phyloP scores from a whole-genome alignment of 331 rosid genomes.

The Acacia pycnantha region DNA sequence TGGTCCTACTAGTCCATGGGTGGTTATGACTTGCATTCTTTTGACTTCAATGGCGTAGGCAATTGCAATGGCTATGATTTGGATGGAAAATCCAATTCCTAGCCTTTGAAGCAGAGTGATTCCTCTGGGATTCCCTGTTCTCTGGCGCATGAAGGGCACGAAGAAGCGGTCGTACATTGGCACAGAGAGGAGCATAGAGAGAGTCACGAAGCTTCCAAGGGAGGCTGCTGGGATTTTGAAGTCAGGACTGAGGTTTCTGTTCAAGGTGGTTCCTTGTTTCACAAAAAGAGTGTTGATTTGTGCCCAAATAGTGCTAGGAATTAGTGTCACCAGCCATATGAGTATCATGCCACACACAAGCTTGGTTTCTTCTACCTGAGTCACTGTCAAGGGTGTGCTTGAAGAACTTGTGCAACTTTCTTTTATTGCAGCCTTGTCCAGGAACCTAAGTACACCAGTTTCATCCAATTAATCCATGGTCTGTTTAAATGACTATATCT shows the following conservation, averaged over 20 bases:
- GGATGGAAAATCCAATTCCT: slow-evolving; percentile 60
- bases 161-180: slow-evolving; percentile 67
- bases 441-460: slow-evolving; percentile 48
- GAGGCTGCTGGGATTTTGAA: slow-evolving; percentile 70
- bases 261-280: slow-evolving; percentile 76
- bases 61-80: slow-evolving; percentile 51
- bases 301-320: slow-evolving; percentile 74
- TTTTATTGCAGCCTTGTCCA: slow-evolving; percentile 23
- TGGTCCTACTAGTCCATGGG: slow-evolving; percentile 45
- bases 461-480: not conserved
- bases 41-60: slow-evolving; percentile 61
- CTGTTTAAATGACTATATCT: not conserved
- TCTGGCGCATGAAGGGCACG: slow-evolving; percentile 58
- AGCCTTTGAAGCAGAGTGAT: slow-evolving; percentile 71
- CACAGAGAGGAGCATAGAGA: slow-evolving; percentile 62
- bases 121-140: slow-evolving; percentile 57
- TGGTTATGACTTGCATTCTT: slow-evolving; percentile 50
- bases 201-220: slow-evolving; percentile 66
- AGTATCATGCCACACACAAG: slow-evolving; percentile 36
- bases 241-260: slow-evolving; percentile 35
- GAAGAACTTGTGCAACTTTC: slow-evolving; percentile 12
- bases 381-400: slow-evolving; percentile 51
- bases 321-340: slow-evolving; percentile 60
- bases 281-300: slow-evolving; percentile 74
- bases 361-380: slow-evolving; percentile 88